A percentile compares a stretch with the other conserved stretches of the same genome.
Conservation (phyloP, 75 land plant genomes). For the Picea glauca region DNA sequence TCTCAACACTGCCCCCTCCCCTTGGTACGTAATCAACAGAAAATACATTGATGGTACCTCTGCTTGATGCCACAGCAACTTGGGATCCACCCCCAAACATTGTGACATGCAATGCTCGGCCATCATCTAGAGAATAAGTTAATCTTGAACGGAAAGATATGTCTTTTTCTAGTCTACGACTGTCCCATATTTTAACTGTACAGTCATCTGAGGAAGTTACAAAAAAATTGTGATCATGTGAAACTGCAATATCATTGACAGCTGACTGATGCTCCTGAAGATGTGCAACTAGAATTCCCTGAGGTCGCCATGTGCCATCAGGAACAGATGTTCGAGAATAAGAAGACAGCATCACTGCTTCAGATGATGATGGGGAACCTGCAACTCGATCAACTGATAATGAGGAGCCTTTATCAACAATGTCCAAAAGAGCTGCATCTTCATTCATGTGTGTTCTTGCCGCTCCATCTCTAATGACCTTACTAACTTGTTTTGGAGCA, state of each 20-base stretch:
- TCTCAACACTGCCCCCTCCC: slow-evolving; percentile 67
- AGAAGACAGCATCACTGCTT: slow-evolving; percentile 29
- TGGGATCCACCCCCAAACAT: slow-evolving; percentile 72
- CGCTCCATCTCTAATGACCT: slow-evolving; percentile 47
- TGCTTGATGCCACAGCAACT: slow-evolving; percentile 85
- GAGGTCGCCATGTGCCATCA: slow-evolving; percentile 89
- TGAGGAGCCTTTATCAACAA: slow-evolving; percentile 21
- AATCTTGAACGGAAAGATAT: slow-evolving; percentile 91
- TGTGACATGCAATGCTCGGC: slow-evolving; percentile 61
- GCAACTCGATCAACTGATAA: slow-evolving; percentile 20
- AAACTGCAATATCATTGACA: slow-evolving; percentile 91
- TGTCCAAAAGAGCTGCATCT: slow-evolving; percentile 32
- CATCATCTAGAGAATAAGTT: slow-evolving; percentile 72
- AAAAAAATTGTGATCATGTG: slow-evolving; percentile 86
- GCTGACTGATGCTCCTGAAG: slow-evolving; percentile 95
- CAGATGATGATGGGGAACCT: slow-evolving; percentile 17
- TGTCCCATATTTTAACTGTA: slow-evolving; percentile 94
- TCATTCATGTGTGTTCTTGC: slow-evolving; percentile 32
- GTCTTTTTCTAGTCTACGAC: slow-evolving; percentile 87
- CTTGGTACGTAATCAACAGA: slow-evolving; percentile 79
- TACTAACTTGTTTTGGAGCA: slow-evolving; percentile 35
- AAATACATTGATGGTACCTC: slow-evolving; percentile 80
- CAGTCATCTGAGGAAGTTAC: slow-evolving; percentile 97
- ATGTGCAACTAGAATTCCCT: slow-evolving; percentile 92
- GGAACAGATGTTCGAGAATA: slow-evolving; percentile 37